A percentile compares a stretch with the other conserved stretches of the same genome.
phyloP scores from a whole-genome alignment of 2,329 filamentous ascomycete genomes.

The Aspergillus quadrilineatus region DNA sequence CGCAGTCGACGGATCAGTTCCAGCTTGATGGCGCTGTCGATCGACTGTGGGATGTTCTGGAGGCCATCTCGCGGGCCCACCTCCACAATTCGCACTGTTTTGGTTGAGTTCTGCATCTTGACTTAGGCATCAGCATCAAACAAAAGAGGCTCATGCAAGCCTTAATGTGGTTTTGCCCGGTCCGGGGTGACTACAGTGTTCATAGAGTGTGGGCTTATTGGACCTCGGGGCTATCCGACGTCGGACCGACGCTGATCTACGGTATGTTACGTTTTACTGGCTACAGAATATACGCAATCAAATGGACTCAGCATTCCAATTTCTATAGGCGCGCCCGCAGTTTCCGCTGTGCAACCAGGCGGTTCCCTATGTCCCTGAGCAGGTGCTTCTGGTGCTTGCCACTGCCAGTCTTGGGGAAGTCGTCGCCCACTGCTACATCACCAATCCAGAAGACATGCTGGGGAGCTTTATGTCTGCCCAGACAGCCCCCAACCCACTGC shows the following conservation, averaged over 20 bases:
- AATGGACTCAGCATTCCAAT: not conserved
- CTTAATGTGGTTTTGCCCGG: not conserved
- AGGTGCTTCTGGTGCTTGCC: conserved; percentile 65
- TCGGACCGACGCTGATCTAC: not conserved
- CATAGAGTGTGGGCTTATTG: not conserved
- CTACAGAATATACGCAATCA: too few species aligned
- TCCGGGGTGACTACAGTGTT: too few species aligned
- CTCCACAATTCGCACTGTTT: conserved; percentile 65
- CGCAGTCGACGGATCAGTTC: conserved; percentile 70
- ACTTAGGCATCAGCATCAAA: not conserved
- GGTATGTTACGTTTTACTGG: too few species aligned
- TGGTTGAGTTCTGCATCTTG: not conserved
- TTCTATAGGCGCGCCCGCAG: not conserved
- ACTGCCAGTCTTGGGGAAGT: conserved; percentile 63
- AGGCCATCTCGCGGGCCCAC: conserved; percentile 84
- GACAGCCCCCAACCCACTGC: conserved; percentile 57
- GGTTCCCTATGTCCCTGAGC: conserved; percentile 46
- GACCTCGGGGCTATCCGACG: not conserved
- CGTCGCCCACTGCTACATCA: conserved; percentile 47
- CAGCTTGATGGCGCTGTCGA: conserved; percentile 71
- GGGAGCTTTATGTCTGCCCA: conserved; percentile 16
- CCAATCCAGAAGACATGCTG: conserved; percentile 67
- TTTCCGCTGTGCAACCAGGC: not conserved
- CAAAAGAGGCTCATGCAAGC: not conserved
- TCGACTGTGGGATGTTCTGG: conserved; percentile 75